Evolutionary conservation across 148 eudicot genomes (phyloP), one percentile per base, ranked within the genome.

Genomic region (Rheum nobile): DNA sequence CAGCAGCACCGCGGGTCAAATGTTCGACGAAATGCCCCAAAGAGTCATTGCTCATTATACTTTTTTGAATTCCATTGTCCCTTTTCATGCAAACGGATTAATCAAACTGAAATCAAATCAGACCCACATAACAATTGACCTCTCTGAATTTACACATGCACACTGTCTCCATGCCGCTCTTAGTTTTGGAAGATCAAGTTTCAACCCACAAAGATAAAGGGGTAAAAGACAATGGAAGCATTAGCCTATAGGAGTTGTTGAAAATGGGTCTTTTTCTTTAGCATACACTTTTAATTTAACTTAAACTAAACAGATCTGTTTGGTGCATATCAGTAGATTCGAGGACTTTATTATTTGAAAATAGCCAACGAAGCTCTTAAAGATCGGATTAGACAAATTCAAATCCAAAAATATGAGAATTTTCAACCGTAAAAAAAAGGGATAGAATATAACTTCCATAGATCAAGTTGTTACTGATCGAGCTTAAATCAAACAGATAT

Each of bases 21-120:
- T 67, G 71, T 67, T 67, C 26, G 71, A 32, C 42, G 41, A 67
- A 4, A 67, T 67, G 69, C 69, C 69, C 11, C 69, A 65, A 65
- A 28, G 35, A 65, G 69, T 59, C n/a, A n/a, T n/a, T n/a, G n/a
- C n/a, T n/a, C 67, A 10, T 65, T 29, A 0, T 28, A 65, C 69
- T 9, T 29, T 65, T 28, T 34, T 13, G 3, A 43, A 12, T 12
- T 12, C 46, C 46, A 43, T 16, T 43, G 46, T 0, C 46, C 46
- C 46, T 43, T 43, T 41, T 43, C 0, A 1, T 11, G 14, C 46
- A 43, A 43, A 43, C 46, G 7, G 46, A 43, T 43, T 11, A 13
- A 43, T 43, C 46, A 43, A 43, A 43, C n/a, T 24, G 34, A 4
- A 61, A 3, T n/a, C 32, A 28, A 8, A 61, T 16, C 17, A 24